phyloP scores from a whole-genome alignment of 352 stramenopile genomes.

The Thraustochytrium striatum region DNA sequence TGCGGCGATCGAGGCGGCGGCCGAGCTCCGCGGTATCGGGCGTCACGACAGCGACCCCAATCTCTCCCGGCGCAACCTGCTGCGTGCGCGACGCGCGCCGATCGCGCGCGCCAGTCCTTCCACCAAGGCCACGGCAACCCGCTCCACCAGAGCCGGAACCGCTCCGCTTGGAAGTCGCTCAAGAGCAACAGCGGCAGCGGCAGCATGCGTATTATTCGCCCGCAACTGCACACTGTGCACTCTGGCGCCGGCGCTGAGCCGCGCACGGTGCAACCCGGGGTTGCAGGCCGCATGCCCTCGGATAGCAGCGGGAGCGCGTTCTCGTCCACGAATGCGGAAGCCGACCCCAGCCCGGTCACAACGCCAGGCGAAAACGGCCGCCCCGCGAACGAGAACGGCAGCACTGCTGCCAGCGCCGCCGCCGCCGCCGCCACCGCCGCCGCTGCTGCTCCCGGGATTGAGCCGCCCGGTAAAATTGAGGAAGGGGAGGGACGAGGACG shows the following conservation, averaged over 20 bases:
- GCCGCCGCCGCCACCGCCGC: no score
- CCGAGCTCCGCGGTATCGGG: neutral
- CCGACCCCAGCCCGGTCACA: no score
- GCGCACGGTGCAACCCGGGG: no score
- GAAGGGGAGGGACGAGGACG: no score
- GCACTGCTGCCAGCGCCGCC: no score
- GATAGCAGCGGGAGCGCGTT: neutral
- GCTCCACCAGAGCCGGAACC: slow-evolving; percentile 19
- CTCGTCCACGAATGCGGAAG: no score
- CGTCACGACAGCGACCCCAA: slow-evolving; percentile 12
- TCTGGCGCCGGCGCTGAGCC: neutral
- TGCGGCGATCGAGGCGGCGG: slow-evolving; percentile 19
- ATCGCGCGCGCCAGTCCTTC: neutral
- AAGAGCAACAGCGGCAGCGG: neutral
- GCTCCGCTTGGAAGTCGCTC: neutral
- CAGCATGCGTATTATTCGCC: slow-evolving; percentile 25
- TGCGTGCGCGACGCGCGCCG: neutral
- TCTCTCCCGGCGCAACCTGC: neutral
- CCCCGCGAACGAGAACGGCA: no score
- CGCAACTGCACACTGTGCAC: neutral
- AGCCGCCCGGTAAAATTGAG: no score
- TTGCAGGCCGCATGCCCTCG: no score
- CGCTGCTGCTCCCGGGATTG: no score
- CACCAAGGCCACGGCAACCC: slow-evolving; percentile 16
- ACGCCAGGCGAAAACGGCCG: no score